Conservation (phyloP, 257 asterid genomes). For the Verbena officinalis region DNA sequence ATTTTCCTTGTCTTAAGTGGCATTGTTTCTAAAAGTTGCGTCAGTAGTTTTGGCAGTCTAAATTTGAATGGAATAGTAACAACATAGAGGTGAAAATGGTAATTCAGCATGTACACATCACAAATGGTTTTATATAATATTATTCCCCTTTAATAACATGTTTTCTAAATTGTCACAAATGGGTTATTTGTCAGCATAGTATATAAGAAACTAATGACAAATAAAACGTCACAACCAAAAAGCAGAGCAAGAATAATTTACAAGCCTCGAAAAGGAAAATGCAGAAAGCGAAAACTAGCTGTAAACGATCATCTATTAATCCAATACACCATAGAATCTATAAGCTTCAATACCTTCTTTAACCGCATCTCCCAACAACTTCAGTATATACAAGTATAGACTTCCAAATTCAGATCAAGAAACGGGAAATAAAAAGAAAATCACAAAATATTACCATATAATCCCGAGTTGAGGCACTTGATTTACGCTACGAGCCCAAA, state of each 20-base stretch:
- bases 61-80: no score
- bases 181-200: no score
- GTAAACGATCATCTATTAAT: constrained; percentile 33
- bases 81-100: no score
- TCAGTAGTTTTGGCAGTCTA: constrained; percentile 18
- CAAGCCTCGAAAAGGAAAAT: constrained; percentile 12
- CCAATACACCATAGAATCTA: constrained; percentile 30
- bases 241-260: not conserved
- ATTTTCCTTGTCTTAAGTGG: not conserved
- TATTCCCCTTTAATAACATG: no score
- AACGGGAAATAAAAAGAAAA: constrained; percentile 28
- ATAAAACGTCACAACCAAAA: no score
- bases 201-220: no score
- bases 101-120: no score
- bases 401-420: constrained; percentile 33
- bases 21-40: not conserved
- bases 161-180: no score
- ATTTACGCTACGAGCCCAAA: constrained; percentile 52
- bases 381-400: constrained; percentile 76
- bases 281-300: constrained; percentile 30
- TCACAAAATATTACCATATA: constrained; percentile 28
- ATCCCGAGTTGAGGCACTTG: constrained; percentile 8
- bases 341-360: constrained; percentile 42
- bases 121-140: no score
- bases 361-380: constrained; percentile 42